A percentile compares a stretch with the other conserved stretches of the same genome.
phyloP scores from a whole-genome alignment of 202 grass and related monocot species.

The Zoysia matrella region DNA sequence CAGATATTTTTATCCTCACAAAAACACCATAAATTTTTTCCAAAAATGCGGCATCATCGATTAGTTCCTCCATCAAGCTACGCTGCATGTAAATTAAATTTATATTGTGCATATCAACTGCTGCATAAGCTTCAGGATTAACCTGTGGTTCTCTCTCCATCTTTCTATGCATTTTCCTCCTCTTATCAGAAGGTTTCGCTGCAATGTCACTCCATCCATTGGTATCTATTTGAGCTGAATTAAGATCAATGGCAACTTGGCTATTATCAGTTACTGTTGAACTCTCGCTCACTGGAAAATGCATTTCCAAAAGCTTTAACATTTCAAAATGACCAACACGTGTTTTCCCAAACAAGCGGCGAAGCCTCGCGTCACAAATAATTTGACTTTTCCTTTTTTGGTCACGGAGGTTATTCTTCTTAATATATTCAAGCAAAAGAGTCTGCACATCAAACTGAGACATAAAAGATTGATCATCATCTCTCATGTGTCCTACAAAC shows the following conservation, averaged over 20 bases:
- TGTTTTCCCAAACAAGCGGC: conserved; percentile 77
- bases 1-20: conserved; percentile 92
- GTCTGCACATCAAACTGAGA: conserved; percentile 90
- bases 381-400: conserved; percentile 95
- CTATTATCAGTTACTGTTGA: conserved; percentile 53
- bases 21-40: conserved; percentile 81
- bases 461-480: conserved; percentile 67
- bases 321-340: conserved; percentile 98
- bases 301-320: conserved; percentile 27
- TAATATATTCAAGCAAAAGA: conserved; percentile 96
- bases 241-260: conserved; percentile 49
- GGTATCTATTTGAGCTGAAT: conserved; percentile 67
- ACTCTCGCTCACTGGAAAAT: conserved; percentile 76
- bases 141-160: conserved; percentile 54
- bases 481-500: conserved; percentile 86
- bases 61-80: conserved; percentile 84
- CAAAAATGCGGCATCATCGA: conserved; percentile 67
- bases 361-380: conserved; percentile 83
- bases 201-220: conserved; percentile 57
- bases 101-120: conserved; percentile 91
- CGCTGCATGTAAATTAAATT: conserved; percentile 83
- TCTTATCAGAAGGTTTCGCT: conserved; percentile 59
- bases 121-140: conserved; percentile 85
- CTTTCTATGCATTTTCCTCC: conserved; percentile 67
- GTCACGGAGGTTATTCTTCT: conserved; percentile 90